Conservation (phyloP, 331 rosid genomes). For the Quercus tomentella region DNA sequence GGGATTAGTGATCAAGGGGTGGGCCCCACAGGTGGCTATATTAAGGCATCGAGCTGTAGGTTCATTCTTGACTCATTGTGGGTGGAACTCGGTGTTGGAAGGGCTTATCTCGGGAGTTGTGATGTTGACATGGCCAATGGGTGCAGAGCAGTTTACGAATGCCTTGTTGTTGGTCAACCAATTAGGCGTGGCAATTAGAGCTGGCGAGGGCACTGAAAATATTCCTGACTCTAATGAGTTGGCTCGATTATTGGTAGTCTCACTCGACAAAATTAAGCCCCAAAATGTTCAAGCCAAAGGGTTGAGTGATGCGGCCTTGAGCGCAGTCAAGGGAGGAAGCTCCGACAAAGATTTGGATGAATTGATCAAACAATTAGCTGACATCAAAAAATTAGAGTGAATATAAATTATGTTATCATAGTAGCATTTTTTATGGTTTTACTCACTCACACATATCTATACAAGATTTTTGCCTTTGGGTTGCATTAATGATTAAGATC, state of each 20-base stretch:
- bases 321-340: slow-evolving; percentile 33
- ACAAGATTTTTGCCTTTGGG: too few relatives aligned
- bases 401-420: too few relatives aligned
- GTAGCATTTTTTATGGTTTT: too few relatives aligned
- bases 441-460: too few relatives aligned
- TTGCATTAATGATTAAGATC: too few relatives aligned
- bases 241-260: slow-evolving; percentile 6
- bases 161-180: slow-evolving; percentile 34
- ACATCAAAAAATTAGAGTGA: too few relatives aligned
- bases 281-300: slow-evolving; percentile 21
- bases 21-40: slow-evolving; percentile 39
- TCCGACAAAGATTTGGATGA: slow-evolving; percentile 35
- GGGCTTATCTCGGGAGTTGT: too few relatives aligned
- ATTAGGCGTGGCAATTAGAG: slow-evolving; percentile 22
- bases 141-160: slow-evolving; percentile 26
- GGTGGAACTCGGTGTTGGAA: too few relatives aligned
- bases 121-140: too few relatives aligned
- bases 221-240: slow-evolving; percentile 18
- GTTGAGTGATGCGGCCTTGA: slow-evolving; percentile 15
- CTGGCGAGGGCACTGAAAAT: slow-evolving; percentile 24
- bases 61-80: too few relatives aligned
- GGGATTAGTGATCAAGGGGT: slow-evolving; percentile 36
- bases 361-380: slow-evolving; percentile 9
- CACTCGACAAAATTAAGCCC: background rate
- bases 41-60: too few relatives aligned